phyloP scores from a whole-genome alignment of 345 rosid genomes.

The Turnera subulata region DNA sequence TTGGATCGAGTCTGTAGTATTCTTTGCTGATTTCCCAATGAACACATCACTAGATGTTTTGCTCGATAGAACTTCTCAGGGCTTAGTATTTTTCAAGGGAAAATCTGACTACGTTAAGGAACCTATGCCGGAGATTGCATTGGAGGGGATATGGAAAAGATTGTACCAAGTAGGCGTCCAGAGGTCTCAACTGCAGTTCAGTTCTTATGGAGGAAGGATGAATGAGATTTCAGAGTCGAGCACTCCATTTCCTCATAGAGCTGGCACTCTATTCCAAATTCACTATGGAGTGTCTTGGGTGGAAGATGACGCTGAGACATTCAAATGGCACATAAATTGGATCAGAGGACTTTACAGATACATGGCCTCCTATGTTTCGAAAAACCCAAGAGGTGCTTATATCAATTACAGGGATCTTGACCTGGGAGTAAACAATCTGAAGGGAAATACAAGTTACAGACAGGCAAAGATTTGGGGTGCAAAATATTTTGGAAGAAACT shows the following conservation, averaged over 20 bases:
- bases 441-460: conserved; percentile 1
- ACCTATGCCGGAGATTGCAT: conserved; percentile 5
- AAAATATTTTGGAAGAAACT: conserved; percentile 11
- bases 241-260: conserved; percentile 20
- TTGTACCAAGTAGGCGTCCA: neutral
- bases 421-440: conserved; percentile 10
- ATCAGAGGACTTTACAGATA: conserved; percentile 9
- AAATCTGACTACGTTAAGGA: conserved; percentile 16
- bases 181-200: conserved; percentile 3
- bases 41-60: neutral
- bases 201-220: conserved; percentile 21
- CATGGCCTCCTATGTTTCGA: conserved; percentile 17
- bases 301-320: neutral
- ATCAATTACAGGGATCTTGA: conserved; percentile 21
- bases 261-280: conserved; percentile 14
- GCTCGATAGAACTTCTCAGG: neutral
- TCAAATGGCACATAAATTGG: neutral
- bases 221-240: conserved; percentile 5
- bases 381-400: conserved; percentile 16
- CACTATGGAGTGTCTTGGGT: conserved; percentile 9
- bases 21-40: neutral
- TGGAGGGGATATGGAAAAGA: conserved; percentile 9
- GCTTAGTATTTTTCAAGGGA: conserved; percentile 1
- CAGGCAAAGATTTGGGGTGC: conserved; percentile 9
- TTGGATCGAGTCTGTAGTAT: conserved; percentile 4